Evolutionary conservation across 2,329 filamentous ascomycete species (phyloP).

Genomic region (Aureobasidium sp.): DNA sequence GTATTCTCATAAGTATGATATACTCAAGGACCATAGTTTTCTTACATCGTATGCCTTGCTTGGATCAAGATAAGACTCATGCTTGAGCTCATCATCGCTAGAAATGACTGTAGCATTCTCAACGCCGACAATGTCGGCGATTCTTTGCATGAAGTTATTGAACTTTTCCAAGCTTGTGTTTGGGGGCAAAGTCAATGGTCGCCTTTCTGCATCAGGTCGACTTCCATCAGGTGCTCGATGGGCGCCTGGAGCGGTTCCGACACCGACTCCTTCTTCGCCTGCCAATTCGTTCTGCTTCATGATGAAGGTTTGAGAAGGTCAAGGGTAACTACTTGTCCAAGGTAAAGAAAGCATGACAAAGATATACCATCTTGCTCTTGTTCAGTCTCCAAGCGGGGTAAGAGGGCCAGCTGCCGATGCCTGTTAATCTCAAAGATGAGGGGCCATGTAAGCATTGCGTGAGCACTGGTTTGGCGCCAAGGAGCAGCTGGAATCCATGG

Average conservation of each 20-base stretch:
- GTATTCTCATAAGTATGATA: not conserved
- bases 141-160: not conserved
- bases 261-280: not conserved
- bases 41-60: constrained; percentile 15
- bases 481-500: not conserved
- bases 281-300: not conserved
- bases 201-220: not conserved
- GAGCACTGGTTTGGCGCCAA: not conserved
- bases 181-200: not conserved
- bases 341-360: not conserved
- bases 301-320: no score
- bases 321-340: not conserved
- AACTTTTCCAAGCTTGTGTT: not conserved
- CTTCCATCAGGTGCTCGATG: not conserved
- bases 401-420: not conserved
- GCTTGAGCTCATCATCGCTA: constrained; percentile 2
- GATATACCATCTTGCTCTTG: not conserved
- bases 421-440: not conserved
- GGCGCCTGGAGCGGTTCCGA: not conserved
- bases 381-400: not conserved
- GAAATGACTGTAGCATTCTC: constrained; percentile 14
- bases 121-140: not conserved
- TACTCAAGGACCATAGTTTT: fast-evolving
- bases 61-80: constrained; percentile 15
- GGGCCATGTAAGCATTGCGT: not conserved